Percentiles rank a stretch among this genome's conserved stretches.
These are phyloP conservation scores for Phytophthora multivora DNA, from an alignment of 352 stramenopile genomes.

Conservation along the genomic window DNA sequence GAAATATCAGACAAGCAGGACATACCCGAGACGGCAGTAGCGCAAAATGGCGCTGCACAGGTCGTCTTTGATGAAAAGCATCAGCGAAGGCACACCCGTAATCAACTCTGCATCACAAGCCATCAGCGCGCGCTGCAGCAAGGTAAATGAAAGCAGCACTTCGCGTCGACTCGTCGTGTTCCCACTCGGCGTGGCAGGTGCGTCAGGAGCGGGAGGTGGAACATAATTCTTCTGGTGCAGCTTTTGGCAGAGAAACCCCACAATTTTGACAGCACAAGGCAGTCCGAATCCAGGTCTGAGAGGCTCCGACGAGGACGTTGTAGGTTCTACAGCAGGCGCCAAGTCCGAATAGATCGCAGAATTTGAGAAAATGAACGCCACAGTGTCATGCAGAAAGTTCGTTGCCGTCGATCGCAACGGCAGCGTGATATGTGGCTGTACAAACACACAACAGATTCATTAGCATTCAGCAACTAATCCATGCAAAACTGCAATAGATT, in stretches of 20 bases:
- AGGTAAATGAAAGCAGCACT: constrained; percentile 70
- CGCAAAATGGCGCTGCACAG: constrained; percentile 75
- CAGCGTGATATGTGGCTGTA: constrained; percentile 64
- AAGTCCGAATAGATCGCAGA: constrained; percentile 51
- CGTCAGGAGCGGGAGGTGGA: constrained; percentile 26
- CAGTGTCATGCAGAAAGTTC: constrained; percentile 62
- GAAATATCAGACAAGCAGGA: not conserved
- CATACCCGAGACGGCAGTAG: constrained; percentile 73
- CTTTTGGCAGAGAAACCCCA: constrained; percentile 86
- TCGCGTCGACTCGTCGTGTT: constrained; percentile 52
- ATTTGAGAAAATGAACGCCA: constrained; percentile 72
- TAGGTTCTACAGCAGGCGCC: not conserved
- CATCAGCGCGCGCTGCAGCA: constrained; percentile 62
- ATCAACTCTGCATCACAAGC: constrained; percentile 58
- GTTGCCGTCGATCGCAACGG: constrained; percentile 68
- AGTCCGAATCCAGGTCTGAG: constrained; percentile 58
- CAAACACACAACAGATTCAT: not conserved
- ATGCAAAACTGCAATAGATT: not conserved
- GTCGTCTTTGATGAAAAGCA: constrained; percentile 87
- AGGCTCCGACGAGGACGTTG: not conserved
- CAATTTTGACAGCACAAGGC: constrained; percentile 77
- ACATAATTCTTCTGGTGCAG: constrained; percentile 53
- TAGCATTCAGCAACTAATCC: constrained; percentile 2
- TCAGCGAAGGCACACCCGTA: constrained; percentile 61
- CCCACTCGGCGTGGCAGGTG: constrained; percentile 14